Base-by-base conservation (phyloP, 805 yeast species). In the Candida maris region DNA sequence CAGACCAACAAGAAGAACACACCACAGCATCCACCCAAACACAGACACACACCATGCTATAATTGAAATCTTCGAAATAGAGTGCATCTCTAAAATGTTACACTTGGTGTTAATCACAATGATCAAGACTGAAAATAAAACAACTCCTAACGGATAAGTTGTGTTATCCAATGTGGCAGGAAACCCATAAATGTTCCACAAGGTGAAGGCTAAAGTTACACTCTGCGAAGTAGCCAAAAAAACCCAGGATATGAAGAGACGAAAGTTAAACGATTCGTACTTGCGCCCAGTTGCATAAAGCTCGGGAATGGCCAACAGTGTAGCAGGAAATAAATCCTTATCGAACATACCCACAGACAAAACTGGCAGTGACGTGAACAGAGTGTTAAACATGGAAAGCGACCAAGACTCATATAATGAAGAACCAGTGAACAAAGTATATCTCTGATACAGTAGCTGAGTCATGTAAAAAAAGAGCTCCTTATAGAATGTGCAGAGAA, bases 321-420 rank as follows among this genome's bases (percentile, higher is more conserved):
- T 91, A 1, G 93, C 77, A 1, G 97, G 95, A 32, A 79, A 71
- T 56, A 93, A 68, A 53, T 93, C 99, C 54, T 83, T 84, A 51
- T 91, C 96, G 61, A 93, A 83, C 78, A 89, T 85, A n/a, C 99
- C 99, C 35, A 93, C 69, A 52, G 94, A 84, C 25, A 93, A 61
- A 3, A 93, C 97, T 0, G 96, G 89, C 34, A 93, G 67, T 0
- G 96, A 86, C 0, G 98, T 91, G 65, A 93, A 94, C 43, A 93
- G 70, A 0, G 98, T 94, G 58, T 93, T 94, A 67, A 85, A 93
- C 97, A 94, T 89, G 0, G 97, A 85, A 41, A 93, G 70, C 2
- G 97, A 89, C 96, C 97, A 89, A 27, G 91, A 81, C 56, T 94
- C 98, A 60, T 86, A 93, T 48, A 91, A 60, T 0, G 97, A 87